Conservation (phyloP, 371 early-diverging fungal genomes). For the Mortierella sp. region DNA sequence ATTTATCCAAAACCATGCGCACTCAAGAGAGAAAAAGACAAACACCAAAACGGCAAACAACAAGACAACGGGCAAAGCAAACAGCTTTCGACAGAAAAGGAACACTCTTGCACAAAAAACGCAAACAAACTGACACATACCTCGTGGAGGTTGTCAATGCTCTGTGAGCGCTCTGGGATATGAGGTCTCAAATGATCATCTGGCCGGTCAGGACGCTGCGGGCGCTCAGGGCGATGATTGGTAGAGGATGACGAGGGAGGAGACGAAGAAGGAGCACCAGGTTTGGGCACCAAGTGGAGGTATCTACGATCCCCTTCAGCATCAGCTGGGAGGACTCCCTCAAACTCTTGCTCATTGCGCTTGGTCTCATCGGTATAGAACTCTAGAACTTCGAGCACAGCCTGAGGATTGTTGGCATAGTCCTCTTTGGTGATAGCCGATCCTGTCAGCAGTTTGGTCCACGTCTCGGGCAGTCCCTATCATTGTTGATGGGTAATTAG, state of each 20-base stretch:
- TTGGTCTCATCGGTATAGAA: constrained; percentile 92
- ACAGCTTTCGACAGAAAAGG: neutral
- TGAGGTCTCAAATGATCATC: constrained; percentile 45
- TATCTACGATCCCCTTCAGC: constrained; percentile 53
- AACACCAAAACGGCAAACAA: constrained; percentile 6
- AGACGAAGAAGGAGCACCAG: constrained; percentile 39
- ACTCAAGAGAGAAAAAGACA: neutral
- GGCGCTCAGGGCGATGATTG: constrained; percentile 39
- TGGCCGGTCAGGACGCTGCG: constrained; percentile 54
- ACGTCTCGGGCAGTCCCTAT: constrained; percentile 94
- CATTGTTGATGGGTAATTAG: neutral
- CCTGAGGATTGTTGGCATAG: constrained; percentile 96
- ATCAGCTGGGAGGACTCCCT: constrained; percentile 38
- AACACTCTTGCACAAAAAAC: neutral
- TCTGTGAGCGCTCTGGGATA: constrained; percentile 54
- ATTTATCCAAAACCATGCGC: constrained; percentile 6
- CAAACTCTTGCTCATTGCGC: constrained; percentile 68
- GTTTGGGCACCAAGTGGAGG: constrained; percentile 35
- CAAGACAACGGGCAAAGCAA: neutral
- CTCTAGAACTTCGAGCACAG: constrained; percentile 95
- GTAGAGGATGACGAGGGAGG: constrained; percentile 34
- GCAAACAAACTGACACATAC: constrained; percentile 9
- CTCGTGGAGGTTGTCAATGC: constrained; percentile 49
- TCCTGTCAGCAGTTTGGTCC: constrained; percentile 90
- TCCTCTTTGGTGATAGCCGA: constrained; percentile 96